Percentiles rank a stretch among this genome's conserved stretches.
Conservation (phyloP, 2,329 filamentous ascomycete species). For the Sarocladiaceae sp. region DNA sequence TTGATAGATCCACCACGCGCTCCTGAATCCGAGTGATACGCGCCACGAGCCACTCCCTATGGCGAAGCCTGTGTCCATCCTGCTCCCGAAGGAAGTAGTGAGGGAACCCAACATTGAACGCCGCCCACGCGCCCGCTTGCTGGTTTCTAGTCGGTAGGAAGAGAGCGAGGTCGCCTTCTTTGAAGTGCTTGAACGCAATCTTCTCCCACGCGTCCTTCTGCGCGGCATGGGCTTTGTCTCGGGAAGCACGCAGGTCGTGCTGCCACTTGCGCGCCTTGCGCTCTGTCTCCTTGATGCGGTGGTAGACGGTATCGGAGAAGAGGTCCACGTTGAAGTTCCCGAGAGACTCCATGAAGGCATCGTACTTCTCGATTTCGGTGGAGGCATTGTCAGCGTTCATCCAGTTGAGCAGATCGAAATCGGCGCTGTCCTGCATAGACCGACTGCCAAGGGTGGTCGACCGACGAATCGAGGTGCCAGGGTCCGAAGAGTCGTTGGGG, state of each 20-base stretch:
- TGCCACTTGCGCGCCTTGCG: conserved; percentile 91
- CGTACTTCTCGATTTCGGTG: conserved; percentile 66
- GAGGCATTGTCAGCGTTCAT: conserved; percentile 62
- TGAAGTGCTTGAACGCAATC: conserved; percentile 93
- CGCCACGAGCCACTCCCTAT: conserved; percentile 93
- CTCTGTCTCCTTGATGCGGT: conserved; percentile 89
- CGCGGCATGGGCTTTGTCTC: conserved; percentile 76
- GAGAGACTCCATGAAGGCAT: conserved; percentile 67
- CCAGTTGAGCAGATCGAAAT: conserved; percentile 79
- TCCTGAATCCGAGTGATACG: conserved; percentile 89
- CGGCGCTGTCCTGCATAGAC: conserved; percentile 54
- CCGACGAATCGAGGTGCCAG: conserved; percentile 46
- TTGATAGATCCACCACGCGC: conserved; percentile 86
- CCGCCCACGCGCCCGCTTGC: conserved; percentile 91
- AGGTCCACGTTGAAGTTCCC: conserved; percentile 78
- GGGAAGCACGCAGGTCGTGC: conserved; percentile 79
- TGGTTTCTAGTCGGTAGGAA: conserved; percentile 95
- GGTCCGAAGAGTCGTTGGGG: conserved; percentile 54
- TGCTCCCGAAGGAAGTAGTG: conserved; percentile 96
- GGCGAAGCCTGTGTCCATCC: conserved; percentile 77
- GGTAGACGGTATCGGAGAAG: conserved; percentile 81
- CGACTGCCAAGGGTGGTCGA: conserved; percentile 51
- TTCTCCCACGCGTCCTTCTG: conserved; percentile 91
- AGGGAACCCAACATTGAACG: conserved; percentile 95
- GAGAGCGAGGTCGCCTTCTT: conserved; percentile 89